Evolutionary conservation across 2,329 filamentous ascomycete genomes (phyloP).

Genomic region (Verticillium albo-atrum): DNA sequence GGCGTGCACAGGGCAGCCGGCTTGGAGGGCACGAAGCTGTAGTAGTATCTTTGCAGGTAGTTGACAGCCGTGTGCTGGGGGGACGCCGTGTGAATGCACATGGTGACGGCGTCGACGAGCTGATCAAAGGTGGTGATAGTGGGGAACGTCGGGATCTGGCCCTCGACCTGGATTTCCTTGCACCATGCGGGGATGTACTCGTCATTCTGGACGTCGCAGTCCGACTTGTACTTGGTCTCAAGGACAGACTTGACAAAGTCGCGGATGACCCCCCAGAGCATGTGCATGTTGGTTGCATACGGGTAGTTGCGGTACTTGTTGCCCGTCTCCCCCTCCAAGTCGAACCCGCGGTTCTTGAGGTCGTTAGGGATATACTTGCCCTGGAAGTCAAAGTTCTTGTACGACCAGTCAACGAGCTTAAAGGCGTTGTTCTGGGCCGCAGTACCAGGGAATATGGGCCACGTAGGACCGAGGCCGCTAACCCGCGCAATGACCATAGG

Average conservation of each 20-base stretch:
- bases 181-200: constrained; percentile 32
- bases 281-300: constrained; percentile 39
- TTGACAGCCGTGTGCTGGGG: constrained; percentile 46
- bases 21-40: constrained; percentile 40
- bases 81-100: constrained; percentile 48
- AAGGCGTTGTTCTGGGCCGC: constrained; percentile 22
- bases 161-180: constrained; percentile 32
- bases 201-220: constrained; percentile 22
- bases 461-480: constrained; percentile 29
- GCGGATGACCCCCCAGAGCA: constrained; percentile 37
- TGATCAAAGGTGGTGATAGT: constrained; percentile 33
- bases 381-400: constrained; percentile 38
- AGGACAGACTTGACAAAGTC: constrained; percentile 35
- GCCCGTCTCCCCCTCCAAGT: constrained; percentile 21
- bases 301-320: constrained; percentile 41
- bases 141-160: constrained; percentile 36
- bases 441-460: not conserved
- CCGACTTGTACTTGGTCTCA: constrained; percentile 21
- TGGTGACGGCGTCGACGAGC: constrained; percentile 40
- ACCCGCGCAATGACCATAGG: constrained; percentile 37
- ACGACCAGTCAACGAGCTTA: constrained; percentile 31
- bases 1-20: constrained; percentile 31
- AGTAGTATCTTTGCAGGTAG: constrained; percentile 47
- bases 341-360: constrained; percentile 37
- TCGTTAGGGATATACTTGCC: constrained; percentile 40